Evolutionary conservation across 2,329 filamentous ascomycete genomes (phyloP).

Genomic region (Neofusicoccum ribis): DNA sequence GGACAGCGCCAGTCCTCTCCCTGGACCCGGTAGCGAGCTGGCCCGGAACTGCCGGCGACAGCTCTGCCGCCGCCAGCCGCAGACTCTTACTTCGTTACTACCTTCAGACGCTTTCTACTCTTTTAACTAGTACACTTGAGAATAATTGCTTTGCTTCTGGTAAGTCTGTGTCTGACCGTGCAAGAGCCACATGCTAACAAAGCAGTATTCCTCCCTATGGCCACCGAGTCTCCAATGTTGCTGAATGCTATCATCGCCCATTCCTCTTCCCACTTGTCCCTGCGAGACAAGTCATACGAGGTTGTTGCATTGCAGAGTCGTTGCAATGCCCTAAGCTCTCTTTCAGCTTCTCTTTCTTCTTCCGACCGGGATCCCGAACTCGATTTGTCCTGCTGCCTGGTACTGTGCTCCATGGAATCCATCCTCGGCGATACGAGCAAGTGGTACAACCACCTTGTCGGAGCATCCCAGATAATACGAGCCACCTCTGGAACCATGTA

Average conservation of each 20-base stretch:
- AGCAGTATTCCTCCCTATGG: constrained; percentile 20
- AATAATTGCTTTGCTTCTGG: constrained; percentile 20
- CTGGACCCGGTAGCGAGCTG: constrained; percentile 14
- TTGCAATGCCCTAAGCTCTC: constrained; percentile 16
- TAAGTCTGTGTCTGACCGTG: neutral
- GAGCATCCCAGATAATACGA: constrained; percentile 17
- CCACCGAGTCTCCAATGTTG: constrained; percentile 18
- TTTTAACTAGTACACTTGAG: constrained; percentile 18
- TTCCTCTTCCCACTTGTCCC: constrained; percentile 19
- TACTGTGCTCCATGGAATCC: constrained; percentile 20
- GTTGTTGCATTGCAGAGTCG: constrained; percentile 20
- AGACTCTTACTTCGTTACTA: constrained; percentile 17
- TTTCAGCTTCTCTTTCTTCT: constrained; percentile 18
- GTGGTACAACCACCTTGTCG: constrained; percentile 19
- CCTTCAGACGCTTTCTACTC: constrained; percentile 18
- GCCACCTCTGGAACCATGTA: constrained; percentile 1
- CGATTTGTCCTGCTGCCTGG: constrained; percentile 17
- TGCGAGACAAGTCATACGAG: constrained; percentile 20
- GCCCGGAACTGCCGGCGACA: constrained; percentile 8
- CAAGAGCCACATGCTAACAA: neutral
- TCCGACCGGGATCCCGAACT: constrained; percentile 15
- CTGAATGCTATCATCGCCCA: constrained; percentile 20
- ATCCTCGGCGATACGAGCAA: constrained; percentile 19
- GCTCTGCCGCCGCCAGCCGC: constrained; percentile 2
- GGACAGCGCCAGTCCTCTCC: constrained; percentile 16